These are phyloP conservation scores for Rhodotorula sp. DNA, from an alignment of 1,284 basidiomycete genomes.

Conservation along the genomic window DNA sequence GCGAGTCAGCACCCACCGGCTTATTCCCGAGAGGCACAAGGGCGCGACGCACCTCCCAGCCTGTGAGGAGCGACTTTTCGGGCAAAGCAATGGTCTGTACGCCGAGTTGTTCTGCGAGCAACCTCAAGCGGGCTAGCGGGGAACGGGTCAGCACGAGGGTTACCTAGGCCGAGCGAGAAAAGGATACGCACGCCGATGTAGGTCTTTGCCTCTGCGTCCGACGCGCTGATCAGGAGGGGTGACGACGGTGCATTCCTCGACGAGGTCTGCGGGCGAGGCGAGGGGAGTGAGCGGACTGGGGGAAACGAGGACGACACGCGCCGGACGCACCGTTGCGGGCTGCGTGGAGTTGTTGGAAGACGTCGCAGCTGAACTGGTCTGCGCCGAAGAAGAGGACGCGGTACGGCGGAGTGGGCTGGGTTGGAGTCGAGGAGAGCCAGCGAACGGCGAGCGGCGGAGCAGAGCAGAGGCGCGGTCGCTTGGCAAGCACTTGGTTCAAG, in stretches of 20 bases:
- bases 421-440: background rate
- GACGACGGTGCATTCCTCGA: constrained; percentile 38
- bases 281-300: too few species aligned
- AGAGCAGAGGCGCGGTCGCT: constrained; percentile 14
- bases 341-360: constrained; percentile 58
- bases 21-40: too few species aligned
- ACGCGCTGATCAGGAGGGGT: constrained; percentile 38
- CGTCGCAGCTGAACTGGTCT: constrained; percentile 68
- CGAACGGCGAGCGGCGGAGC: background rate
- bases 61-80: constrained; percentile 25
- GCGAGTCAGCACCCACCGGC: too few species aligned
- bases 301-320: too few species aligned
- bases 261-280: constrained; percentile 20
- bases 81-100: constrained; percentile 19
- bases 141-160: background rate
- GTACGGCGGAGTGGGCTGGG: constrained; percentile 47
- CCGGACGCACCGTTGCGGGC: constrained; percentile 46
- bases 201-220: constrained; percentile 23
- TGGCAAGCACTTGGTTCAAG: background rate
- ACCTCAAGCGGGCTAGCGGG: constrained; percentile 32
- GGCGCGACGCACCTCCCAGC: constrained; percentile 18
- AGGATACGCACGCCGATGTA: constrained; percentile 36
- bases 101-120: constrained; percentile 35
- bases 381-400: constrained; percentile 67
- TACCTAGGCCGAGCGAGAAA: background rate